Evolutionary conservation across 352 stramenopile species (phyloP), one percentile per base, ranked within the genome.

Genomic region (Pythium aquatile): DNA sequence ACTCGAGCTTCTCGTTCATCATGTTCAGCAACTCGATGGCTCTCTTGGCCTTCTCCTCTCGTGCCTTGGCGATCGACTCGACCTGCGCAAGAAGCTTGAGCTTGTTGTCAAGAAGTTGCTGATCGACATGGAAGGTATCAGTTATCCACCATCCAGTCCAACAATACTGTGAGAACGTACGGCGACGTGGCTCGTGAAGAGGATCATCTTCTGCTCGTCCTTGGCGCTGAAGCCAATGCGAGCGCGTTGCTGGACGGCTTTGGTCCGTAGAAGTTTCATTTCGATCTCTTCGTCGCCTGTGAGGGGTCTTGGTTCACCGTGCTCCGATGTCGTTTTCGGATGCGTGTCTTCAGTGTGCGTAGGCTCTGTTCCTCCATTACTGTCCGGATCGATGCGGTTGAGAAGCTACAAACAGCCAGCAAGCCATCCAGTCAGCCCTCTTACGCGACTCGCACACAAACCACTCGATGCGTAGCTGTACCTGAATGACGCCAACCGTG

Each of bases 141-240:
- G n/a, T 46, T 35, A 35, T 17, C 7, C 46, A 14, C 16, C 5
- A 55, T 10, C 16, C 16, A 47, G 5, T 26, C 5, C 33, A 39
- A 11, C 33, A 6, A 14, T 11, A 42, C n/a, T 42, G 11, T 42
- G 37, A 56, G 10, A 35, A 16, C 56, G 8, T 20, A 33, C 80
- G 40, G 75, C 73, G 29, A 83, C 66, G 57, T 88, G 77, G 46
- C 68, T 85, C n/a, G 74, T 74, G 28, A 90, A 84, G 58, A 84
- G 75, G 56, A 90, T 75, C 39, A 90, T 69, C 26, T 83, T 83
- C 60, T 90, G 75, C 35, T 90, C 81, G 59, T 90, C 81, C 52
- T 88, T 87, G 26, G 66, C 40, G 7, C 75, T 83, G 66, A 88
- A 90, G 0, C 77, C 81, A 20, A 66, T 39, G n/a, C 67, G 44